Conservation (phyloP, 2,329 filamentous ascomycete genomes). For the Orbilia oligospora region DNA sequence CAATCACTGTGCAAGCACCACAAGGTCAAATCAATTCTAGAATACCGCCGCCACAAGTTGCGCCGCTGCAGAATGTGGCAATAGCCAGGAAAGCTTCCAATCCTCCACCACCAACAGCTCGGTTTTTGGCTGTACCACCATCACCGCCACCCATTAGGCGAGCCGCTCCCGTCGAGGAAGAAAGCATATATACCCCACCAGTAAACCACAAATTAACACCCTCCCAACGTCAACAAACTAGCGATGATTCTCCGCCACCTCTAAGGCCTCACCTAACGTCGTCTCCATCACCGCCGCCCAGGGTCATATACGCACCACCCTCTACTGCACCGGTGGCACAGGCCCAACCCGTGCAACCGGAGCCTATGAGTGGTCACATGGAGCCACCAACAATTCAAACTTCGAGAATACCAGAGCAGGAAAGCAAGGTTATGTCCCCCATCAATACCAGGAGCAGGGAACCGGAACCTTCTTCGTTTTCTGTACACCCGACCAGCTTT, state of each 20-base stretch:
- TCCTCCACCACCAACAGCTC: slow-evolving; percentile 47
- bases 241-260: slow-evolving; percentile 45
- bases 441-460: slow-evolving; percentile 15
- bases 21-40: slow-evolving; percentile 27
- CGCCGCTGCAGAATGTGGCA: neutral
- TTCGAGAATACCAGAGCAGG: slow-evolving; percentile 38
- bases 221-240: neutral
- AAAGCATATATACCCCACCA: slow-evolving; percentile 52
- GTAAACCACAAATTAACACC: slow-evolving; percentile 14
- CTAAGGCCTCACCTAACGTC: slow-evolving; percentile 47
- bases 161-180: slow-evolving; percentile 36
- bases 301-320: slow-evolving; percentile 40
- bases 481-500: slow-evolving; percentile 28
- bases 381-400: slow-evolving; percentile 23
- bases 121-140: slow-evolving; percentile 48
- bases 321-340: slow-evolving; percentile 11
- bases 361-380: neutral
- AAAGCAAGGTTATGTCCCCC: slow-evolving; percentile 45
- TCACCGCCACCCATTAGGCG: slow-evolving; percentile 48
- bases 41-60: slow-evolving; percentile 34
- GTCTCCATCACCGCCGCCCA: slow-evolving; percentile 53
- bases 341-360: slow-evolving; percentile 6
- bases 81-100: slow-evolving; percentile 44
- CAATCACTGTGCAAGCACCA: slow-evolving; percentile 11
- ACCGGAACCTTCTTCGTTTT: slow-evolving; percentile 21